phyloP scores from a whole-genome alignment of 164 flowering plant species.

The Piper longum region DNA sequence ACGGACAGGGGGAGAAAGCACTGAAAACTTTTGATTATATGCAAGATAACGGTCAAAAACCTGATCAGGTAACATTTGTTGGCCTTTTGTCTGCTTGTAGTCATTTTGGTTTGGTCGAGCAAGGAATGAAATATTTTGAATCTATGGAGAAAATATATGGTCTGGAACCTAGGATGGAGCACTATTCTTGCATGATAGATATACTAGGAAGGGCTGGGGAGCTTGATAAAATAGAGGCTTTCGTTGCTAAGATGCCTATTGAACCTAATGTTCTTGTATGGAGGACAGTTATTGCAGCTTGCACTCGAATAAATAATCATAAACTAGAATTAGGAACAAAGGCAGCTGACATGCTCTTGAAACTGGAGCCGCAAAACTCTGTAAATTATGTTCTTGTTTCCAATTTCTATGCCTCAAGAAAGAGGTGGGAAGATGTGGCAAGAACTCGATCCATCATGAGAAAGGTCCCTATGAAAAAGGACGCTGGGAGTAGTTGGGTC shows the following conservation, averaged over 20 bases:
- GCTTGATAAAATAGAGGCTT: constrained; percentile 47
- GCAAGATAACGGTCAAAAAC: constrained; percentile 40
- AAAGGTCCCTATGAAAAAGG: constrained; percentile 51
- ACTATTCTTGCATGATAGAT: constrained; percentile 82
- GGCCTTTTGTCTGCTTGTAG: constrained; percentile 92
- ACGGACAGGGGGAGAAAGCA: constrained; percentile 67
- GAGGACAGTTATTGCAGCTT: constrained; percentile 79
- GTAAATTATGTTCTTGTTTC: constrained; percentile 70
- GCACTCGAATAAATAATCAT: constrained; percentile 41
- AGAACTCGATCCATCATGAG: constrained; percentile 48
- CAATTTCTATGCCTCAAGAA: constrained; percentile 77
- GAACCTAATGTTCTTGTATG: constrained; percentile 58
- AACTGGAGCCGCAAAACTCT: constrained; percentile 75
- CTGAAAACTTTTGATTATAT: constrained; percentile 41
- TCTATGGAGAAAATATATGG: constrained; percentile 50
- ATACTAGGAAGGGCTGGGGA: constrained; percentile 76
- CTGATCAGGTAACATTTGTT: constrained; percentile 90
- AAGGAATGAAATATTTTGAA: constrained; percentile 53
- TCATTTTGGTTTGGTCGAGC: constrained; percentile 67
- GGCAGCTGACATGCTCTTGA: constrained; percentile 63
- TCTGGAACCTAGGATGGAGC: constrained; percentile 60
- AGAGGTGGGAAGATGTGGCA: constrained; percentile 64
- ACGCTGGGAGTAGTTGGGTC: constrained; percentile 93
- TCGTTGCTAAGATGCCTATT: constrained; percentile 61
- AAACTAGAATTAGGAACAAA: constrained; percentile 44